Evolutionary conservation across 176 grass and related monocot genomes (phyloP), one percentile per base, ranked within the genome.

Genomic region (Lolium perenne): DNA sequence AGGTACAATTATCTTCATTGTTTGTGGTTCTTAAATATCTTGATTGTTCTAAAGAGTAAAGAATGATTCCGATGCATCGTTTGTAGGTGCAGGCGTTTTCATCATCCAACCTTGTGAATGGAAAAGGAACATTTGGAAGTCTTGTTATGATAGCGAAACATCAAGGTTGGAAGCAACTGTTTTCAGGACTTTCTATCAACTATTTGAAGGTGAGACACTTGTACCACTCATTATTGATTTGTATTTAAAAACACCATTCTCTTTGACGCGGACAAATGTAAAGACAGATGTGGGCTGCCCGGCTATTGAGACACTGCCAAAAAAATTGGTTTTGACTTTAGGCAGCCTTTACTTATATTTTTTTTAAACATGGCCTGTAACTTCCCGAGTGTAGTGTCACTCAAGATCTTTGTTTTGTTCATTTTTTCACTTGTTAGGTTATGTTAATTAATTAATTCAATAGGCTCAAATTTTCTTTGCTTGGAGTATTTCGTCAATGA

Each of bases 171-270:
- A 87, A 74, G 60, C 92, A 94, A 78, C 88, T 99, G 60, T 99
- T 99, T 72, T 95, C 97, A 59, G 92, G 94, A 78, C 74, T 99
- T 58, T 96, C 94, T 83, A 99, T 99, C 87, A 99, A 99, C 77
- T 99, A 93, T 94, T 85, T 99, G 87, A 99, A 99, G 94, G 94
- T 94, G 74, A 67, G 62, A 83, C 46, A 54, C 49, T 47, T 91
- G 13, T 67, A 29, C 13, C 55, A 50, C 8, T 18, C 16, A 38
- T 68, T 47, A 63, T 63, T n/a, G 38, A 20, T 17, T 88, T 71
- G 23, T 64, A 14, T 40, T 85, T 77, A 20, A 41, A 66, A 70
- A 66, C 16, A 6, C 0, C 26, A 10, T 35, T 63, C 76, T 75
- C n/a, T 16, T 46, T 11, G 2, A 47, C 40, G 40, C 29, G 16